These are phyloP conservation scores for Hanseniaspora jakobsenii DNA, from an alignment of 805 yeast genomes.

Conservation along the genomic window DNA sequence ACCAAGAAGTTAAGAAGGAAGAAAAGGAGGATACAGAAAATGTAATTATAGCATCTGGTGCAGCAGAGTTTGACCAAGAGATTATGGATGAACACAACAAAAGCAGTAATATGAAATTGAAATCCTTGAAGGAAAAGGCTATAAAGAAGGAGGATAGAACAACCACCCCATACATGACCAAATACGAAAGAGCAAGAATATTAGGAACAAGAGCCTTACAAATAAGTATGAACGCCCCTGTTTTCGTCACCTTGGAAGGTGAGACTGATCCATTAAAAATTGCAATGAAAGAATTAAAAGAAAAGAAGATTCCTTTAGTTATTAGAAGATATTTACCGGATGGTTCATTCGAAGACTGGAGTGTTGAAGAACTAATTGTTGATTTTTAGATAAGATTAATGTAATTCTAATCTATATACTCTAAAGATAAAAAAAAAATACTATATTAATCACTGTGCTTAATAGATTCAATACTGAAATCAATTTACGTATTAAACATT, in stretches of 20 bases:
- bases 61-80: conserved; percentile 45
- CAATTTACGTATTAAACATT: too few species aligned
- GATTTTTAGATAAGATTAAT: conserved; percentile 41
- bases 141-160: conserved; percentile 79
- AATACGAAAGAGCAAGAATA: conserved; percentile 94
- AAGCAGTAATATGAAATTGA: conserved; percentile 34
- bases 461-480: too few species aligned
- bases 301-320: conserved; percentile 87
- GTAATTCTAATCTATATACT: conserved; percentile 3
- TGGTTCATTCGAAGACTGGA: conserved; percentile 97
- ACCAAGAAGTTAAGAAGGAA: conserved; percentile 27
- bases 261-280: conserved; percentile 97
- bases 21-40: conserved; percentile 33
- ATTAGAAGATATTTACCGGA: conserved; percentile 94
- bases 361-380: conserved; percentile 91
- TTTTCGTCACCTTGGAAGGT: conserved; percentile 93
- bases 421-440: not conserved
- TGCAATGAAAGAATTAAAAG: conserved; percentile 92
- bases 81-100: conserved; percentile 19
- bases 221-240: conserved; percentile 97
- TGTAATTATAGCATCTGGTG: conserved; percentile 58
- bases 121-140: conserved; percentile 67
- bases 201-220: conserved; percentile 96
- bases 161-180: conserved; percentile 98
- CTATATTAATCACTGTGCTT: too few species aligned